Evolutionary conservation across 495 filamentous ascomycete species (phyloP), one percentile per base, ranked within the genome.

Genomic region (Eremomyces bilateralis): DNA sequence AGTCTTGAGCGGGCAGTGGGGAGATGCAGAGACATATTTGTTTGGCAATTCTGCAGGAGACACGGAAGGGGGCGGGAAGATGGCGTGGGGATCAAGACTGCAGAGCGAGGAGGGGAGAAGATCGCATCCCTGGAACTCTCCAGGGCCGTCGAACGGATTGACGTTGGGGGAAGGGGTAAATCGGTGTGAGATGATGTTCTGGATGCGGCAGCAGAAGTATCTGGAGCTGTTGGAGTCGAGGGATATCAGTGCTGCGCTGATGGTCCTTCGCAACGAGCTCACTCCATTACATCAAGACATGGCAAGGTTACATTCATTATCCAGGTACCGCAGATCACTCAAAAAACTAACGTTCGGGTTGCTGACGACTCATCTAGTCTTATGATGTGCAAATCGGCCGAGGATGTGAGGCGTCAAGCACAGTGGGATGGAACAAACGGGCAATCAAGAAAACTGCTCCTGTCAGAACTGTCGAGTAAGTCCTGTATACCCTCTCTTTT

Each of bases 121-220:
- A n/a, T n/a, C n/a, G n/a, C n/a, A n/a, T n/a, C n/a, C n/a, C n/a
- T 28, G 24, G 24, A 13, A 28, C 13, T 32, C 13, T 17, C 12
- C 36, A 15, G 25, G 30, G 20, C 29, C 24, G 18, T 42, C 42
- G 12, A 36, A 41, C 13, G 54, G 55, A 3, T 40, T 77, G 33
- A 51, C 61, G 1, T 51, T 77, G 37, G 62, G 62, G 5, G 65
- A 69, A 33, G 57, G 51, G 30, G 69, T 71, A 21, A 61, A 76
- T 42, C 56, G 54, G 43, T 64, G 61, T 38, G 61, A 69, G 42
- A 65, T 81, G 62, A 56, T 73, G 25, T 90, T 99, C 54, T 71
- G 70, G 56, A 58, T 95, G 38, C 64, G 85, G 42, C 74, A 88
- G 49, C 88, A 99, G 49, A 99, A 95, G 54, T 99, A 82, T 52